Conservation (phyloP, 257 asterid genomes). For the Nicotiana sylvestris region DNA sequence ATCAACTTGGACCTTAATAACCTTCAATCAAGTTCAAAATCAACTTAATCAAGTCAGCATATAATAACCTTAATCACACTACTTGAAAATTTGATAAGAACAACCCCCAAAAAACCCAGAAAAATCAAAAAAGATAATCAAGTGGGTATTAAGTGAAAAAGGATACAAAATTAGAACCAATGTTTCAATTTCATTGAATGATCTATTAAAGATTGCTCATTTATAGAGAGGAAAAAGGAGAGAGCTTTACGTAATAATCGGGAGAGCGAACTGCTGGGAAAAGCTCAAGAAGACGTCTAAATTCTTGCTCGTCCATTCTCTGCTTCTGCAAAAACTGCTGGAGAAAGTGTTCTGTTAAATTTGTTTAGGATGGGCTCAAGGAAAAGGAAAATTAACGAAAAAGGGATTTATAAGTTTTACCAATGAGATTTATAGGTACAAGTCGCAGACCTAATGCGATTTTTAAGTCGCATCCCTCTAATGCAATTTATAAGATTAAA, state of each 20-base stretch:
- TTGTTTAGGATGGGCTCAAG: neutral
- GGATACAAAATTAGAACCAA: neutral
- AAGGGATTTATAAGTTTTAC: no score
- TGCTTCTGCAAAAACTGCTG: neutral
- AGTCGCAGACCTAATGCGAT: no score
- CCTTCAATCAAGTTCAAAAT: neutral
- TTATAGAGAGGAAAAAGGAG: neutral
- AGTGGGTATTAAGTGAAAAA: neutral
- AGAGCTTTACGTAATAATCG: constrained; percentile 49
- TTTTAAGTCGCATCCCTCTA: no score
- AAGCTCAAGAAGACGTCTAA: constrained; percentile 54
- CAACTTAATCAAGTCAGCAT: neutral
- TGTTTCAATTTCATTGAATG: neutral
- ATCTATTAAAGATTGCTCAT: neutral
- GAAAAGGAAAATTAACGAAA: neutral
- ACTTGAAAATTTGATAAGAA: neutral
- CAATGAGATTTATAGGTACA: no score
- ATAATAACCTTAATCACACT: neutral
- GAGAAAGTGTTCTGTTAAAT: neutral
- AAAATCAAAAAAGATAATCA: neutral
- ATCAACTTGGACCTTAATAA: neutral
- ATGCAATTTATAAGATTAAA: no score
- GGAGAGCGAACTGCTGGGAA: constrained; percentile 68
- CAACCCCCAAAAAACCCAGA: neutral
- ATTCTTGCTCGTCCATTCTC: constrained; percentile 52